Base-by-base conservation (phyloP, 805 yeast genomes). In the Ogataea nitratoaversa region DNA sequence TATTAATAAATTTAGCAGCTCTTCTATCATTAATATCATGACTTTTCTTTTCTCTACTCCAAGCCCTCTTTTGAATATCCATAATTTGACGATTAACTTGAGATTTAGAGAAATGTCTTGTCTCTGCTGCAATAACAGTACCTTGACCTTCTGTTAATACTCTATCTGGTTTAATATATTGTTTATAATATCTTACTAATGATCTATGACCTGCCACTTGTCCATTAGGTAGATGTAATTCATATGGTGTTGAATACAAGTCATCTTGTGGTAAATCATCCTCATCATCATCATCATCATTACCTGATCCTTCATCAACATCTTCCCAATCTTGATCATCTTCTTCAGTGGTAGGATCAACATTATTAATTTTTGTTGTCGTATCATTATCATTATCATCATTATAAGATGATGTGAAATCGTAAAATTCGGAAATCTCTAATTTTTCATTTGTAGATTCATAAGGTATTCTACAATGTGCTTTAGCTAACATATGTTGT, bases 401-500 rank as follows among this genome's bases (percentile, higher is more conserved):
- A 29, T 38, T 53, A 53, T 79, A 80, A 1, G 89, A 70, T 1
- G 86, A 72, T 3, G 82, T 68, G 64, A 87, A 90, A 58, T 91
- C 96, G 58, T 93, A 93, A 56, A 83, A 93, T 30, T 79, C 82
- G 0, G 89, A 75, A 32, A 91, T 71, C 54, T 82, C 84, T 35
- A 79, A 72, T 55, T 80, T 79, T 54, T 93, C 95, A 42, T 82
- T 82, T 39, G 78, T 82, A 0, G 78, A 63, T 53, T 93, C 98
- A 62, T 84, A 93, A 1, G 98, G 97, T 44, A 93, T 73, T 56
- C 79, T 76, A 67, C 91, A 84, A 62, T 93, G 99, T 42, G 88
- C 79, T 62, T 93, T 93, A 8, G 84, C 74, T 4, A 71, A 53
- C 84, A 88, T 82, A 62, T 93, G 99, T 32, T 87, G 93, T 50